Base-by-base conservation (phyloP, 2,329 filamentous ascomycete species). In the Cryphonectria parasitica region DNA sequence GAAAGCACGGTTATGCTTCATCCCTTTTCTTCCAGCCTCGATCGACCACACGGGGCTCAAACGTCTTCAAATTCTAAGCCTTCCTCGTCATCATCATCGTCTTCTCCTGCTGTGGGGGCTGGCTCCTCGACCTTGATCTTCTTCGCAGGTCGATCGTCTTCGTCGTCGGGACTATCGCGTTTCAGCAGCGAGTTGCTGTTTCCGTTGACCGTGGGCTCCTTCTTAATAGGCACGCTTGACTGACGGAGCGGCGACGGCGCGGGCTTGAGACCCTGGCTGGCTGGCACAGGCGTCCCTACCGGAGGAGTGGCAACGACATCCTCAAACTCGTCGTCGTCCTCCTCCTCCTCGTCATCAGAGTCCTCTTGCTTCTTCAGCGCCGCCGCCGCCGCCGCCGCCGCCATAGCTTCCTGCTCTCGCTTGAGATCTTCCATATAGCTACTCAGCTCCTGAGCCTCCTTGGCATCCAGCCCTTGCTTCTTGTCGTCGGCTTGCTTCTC, bases 401-500 rank as follows among this genome's bases (percentile, higher is more conserved):
- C 64, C 77, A 76, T 41, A 36, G 67, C 64, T 7, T 63, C 67
- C 39, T 72, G 71, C 52, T 84, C 82, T 22, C 83, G 80, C 75
- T 89, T 90, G 25, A 94, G 83, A 71, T 87, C 87, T 52, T 87
- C 87, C 77, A 92, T 94, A 69, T 92, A 89, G 68, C 89, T 88
- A 69, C 91, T 90, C 73, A 94, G 87, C 70, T 87, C 85, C 58
- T 87, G 83, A 41, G 85, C 83, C 71, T 89, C 84, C 34, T 85
- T 86, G 69, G 83, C 82, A n/a, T 86, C 82, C 36, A 72, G 22
- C 22, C 83, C 39, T 10, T 68, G 67, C 78, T 43, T 80, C 71
- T 71, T 75, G 28, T 79, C 77, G 8, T 82, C 79, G 62, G 86
- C 85, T 77, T 88, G 87, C 58, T 79, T 79, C 36, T 85, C 82